Percentiles rank a stretch among this genome's conserved stretches.
Conservation (phyloP, 1,139 yeast genomes). For the Protomyces macrosporus region DNA sequence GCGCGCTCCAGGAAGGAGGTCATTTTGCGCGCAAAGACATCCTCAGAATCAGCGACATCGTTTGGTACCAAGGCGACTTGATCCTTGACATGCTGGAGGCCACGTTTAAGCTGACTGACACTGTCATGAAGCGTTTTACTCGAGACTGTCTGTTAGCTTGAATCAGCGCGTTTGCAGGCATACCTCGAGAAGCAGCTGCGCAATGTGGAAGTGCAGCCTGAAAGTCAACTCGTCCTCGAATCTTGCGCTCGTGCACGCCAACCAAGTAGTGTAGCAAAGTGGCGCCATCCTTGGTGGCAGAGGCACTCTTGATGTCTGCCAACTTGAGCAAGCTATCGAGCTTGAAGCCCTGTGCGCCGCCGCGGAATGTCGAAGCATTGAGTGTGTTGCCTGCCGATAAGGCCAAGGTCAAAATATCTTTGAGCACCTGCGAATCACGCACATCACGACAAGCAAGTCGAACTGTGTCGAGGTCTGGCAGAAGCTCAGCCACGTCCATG, state of each 20-base stretch:
- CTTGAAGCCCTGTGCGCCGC: conserved; percentile 19
- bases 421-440: background rate
- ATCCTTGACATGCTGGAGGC: background rate
- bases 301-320: conserved; percentile 9
- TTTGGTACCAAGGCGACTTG: background rate
- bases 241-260: background rate
- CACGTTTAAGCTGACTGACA: background rate
- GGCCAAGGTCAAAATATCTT: background rate
- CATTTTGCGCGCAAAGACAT: background rate
- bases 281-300: background rate
- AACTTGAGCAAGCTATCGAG: conserved; percentile 11
- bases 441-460: conserved; percentile 11
- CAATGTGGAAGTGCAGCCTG: conserved; percentile 2
- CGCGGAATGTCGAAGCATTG: conserved; percentile 20
- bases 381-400: conserved; percentile 17
- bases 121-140: background rate
- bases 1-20: conserved; percentile 2
- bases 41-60: background rate
- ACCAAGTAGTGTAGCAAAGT: conserved; percentile 15
- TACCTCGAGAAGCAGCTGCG: conserved; percentile 17
- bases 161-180: background rate
- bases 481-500: conserved; percentile 6
- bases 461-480: conserved; percentile 2
- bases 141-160: background rate
- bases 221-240: background rate